Percentiles rank a stretch among this genome's conserved stretches.
Evolutionary conservation across 2,329 filamentous ascomycete genomes (phyloP).

Genomic region (Botrytis galanthina): DNA sequence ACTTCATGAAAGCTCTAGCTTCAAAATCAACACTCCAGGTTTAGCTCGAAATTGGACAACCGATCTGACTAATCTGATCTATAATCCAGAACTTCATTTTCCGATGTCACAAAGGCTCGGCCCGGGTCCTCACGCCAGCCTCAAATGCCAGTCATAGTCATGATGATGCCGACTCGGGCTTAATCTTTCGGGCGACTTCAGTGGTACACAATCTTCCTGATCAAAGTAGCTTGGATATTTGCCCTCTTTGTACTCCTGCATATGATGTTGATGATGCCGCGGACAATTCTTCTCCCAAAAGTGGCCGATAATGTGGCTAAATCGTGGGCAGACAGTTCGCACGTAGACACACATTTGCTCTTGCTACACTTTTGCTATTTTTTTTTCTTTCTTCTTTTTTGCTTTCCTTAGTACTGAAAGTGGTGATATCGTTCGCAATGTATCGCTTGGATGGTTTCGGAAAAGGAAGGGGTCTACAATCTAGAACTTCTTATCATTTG

Average conservation of each 20-base stretch:
- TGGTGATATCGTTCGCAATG: not conserved
- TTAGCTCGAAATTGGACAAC: not conserved
- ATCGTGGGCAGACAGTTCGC: constrained; percentile 6
- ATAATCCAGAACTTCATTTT: not conserved
- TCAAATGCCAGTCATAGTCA: not conserved
- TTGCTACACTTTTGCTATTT: not conserved
- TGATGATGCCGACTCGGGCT: not conserved
- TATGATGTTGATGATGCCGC: not conserved
- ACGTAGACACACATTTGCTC: constrained; percentile 7
- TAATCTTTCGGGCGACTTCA: not conserved
- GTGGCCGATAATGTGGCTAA: not conserved
- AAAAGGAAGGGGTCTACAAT: not conserved
- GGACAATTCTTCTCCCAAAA: constrained; percentile 2
- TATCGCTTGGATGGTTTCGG: not conserved
- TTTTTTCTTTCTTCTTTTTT: not conserved
- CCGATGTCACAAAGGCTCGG: not conserved
- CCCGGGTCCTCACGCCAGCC: not conserved
- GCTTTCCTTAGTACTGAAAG: not conserved
- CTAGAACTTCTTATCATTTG: not conserved
- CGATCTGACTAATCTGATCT: not conserved
- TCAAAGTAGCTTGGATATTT: not conserved
- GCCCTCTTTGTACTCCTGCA: constrained; percentile 1
- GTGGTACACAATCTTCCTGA: not conserved
- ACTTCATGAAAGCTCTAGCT: not conserved
- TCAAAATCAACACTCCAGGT: not conserved